phyloP scores from a whole-genome alignment of 192 early-diverging fungal species.

The Coemansia biformis region DNA sequence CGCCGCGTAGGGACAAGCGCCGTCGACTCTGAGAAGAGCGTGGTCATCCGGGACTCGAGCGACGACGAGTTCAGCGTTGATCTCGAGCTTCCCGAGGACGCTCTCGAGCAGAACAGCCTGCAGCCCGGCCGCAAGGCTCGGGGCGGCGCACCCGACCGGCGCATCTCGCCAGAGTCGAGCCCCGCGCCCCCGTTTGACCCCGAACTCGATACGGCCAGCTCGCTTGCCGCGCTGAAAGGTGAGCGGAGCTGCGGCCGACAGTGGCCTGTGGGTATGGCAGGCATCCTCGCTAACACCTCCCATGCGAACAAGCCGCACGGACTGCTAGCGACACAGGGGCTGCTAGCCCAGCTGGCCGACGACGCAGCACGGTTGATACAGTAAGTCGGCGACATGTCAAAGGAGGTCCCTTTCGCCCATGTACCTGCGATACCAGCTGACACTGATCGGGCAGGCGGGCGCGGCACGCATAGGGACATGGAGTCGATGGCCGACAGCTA shows the following conservation, averaged over 20 bases:
- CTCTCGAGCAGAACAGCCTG: not conserved
- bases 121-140: not conserved
- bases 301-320: too few relatives aligned
- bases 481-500: constrained; percentile 17
- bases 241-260: not conserved
- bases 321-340: constrained; percentile 7
- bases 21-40: constrained; percentile 5
- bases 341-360: constrained; percentile 4
- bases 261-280: too few relatives aligned
- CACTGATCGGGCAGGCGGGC: too few relatives aligned
- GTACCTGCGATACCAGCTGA: too few relatives aligned
- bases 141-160: not conserved
- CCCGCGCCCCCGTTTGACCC: constrained; percentile 12
- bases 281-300: too few relatives aligned
- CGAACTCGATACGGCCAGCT: constrained; percentile 7
- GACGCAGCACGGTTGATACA: constrained; percentile 6
- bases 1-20: not conserved
- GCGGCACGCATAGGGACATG: constrained; percentile 25
- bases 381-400: constrained; percentile 5
- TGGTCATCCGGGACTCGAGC: constrained; percentile 26
- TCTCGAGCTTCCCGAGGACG: constrained; percentile 16
- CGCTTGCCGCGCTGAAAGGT: constrained; percentile 21
- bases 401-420: not conserved
- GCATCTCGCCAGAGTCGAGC: not conserved
- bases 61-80: constrained; percentile 16